Evolutionary conservation across 768 basidiomycete genomes (phyloP).

Genomic region (Infundibulicybe gibba): DNA sequence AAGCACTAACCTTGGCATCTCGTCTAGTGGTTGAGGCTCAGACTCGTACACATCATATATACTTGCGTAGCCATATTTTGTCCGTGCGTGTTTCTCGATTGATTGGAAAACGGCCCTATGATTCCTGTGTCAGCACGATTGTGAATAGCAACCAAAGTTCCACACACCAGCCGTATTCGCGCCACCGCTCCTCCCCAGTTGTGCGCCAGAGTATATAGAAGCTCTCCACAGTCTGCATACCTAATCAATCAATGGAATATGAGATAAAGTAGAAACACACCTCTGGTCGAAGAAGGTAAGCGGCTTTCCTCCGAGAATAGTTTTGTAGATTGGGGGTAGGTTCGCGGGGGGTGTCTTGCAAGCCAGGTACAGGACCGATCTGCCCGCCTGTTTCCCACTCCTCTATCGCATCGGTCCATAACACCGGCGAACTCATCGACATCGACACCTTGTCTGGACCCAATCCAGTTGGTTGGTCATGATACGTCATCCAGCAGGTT

Average conservation of each 20-base stretch:
- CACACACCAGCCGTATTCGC: slow-evolving; percentile 48
- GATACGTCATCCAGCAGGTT: slow-evolving; percentile 61
- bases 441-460: slow-evolving; percentile 54
- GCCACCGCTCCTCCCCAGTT: slow-evolving; percentile 46
- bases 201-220: slow-evolving; percentile 52
- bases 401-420: slow-evolving; percentile 26
- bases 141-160: slow-evolving; percentile 4
- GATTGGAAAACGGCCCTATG: slow-evolving; percentile 38
- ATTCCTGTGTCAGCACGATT: neutral
- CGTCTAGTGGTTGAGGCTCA: slow-evolving; percentile 29
- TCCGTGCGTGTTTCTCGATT: slow-evolving; percentile 43
- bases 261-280: slow-evolving; percentile 21
- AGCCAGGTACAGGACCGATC: slow-evolving; percentile 28
- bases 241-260: neutral
- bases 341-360: slow-evolving; percentile 17
- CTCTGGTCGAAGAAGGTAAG: slow-evolving; percentile 48
- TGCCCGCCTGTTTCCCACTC: slow-evolving; percentile 40
- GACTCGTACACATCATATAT: slow-evolving; percentile 30
- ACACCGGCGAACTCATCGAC: slow-evolving; percentile 12
- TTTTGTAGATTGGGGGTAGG: slow-evolving; percentile 23
- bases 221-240: slow-evolving; percentile 43
- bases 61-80: slow-evolving; percentile 43
- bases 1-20: slow-evolving; percentile 49
- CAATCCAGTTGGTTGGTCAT: slow-evolving; percentile 59
- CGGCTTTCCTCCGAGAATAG: slow-evolving; percentile 30